Base-by-base conservation (phyloP, 805 yeast genomes). In the Suhomyces prunicola region DNA sequence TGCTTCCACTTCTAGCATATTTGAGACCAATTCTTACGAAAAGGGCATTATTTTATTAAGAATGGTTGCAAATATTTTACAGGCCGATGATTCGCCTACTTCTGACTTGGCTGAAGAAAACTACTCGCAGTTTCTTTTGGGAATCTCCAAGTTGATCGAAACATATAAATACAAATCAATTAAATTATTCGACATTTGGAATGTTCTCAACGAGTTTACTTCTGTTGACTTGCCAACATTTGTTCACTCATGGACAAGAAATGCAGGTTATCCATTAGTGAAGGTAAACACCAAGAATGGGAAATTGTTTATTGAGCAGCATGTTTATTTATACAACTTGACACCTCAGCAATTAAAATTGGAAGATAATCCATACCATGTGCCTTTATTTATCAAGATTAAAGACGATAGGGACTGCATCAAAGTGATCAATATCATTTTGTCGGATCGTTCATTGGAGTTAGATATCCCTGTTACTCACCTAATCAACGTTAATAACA, bases 331-430 rank as follows among this genome's bases (percentile, higher is more conserved):
- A 13, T 63, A 63, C 60, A 51, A 58, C 24, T 52, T 55, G 27
- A 54, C 67, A n/a, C 59, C 56, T 2, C 61, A 60, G 5, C 58
- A 60, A 26, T 61, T 65, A n/a, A 60, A 70, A 12, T 58, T 76
- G 36, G 89, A 84, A 62, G 84, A 85, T 59, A 69, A 74, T 41
- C 86, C 87, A 3, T 87, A 73, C 61, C 86, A 84, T 56, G 70
- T 87, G 45, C 92, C 93, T 3, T 64, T 88, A 54, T 66, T 76
- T 3, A 64, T 82, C 36, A 76, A 69, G 47, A 58, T 71, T 1
- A 50, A 55, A 33, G 58, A 53, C 36, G 64, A 61, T 46, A 23
- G 73, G 66, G 65, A 79, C 69, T 23, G 54, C 2, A 46, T 46
- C 2, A 63, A 71, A 22, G 55, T 71, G 1, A 65, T 66, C 26